Evolutionary conservation across 176 grass and related monocot species (phyloP).

Genomic region (Eragrostis nindensis): DNA sequence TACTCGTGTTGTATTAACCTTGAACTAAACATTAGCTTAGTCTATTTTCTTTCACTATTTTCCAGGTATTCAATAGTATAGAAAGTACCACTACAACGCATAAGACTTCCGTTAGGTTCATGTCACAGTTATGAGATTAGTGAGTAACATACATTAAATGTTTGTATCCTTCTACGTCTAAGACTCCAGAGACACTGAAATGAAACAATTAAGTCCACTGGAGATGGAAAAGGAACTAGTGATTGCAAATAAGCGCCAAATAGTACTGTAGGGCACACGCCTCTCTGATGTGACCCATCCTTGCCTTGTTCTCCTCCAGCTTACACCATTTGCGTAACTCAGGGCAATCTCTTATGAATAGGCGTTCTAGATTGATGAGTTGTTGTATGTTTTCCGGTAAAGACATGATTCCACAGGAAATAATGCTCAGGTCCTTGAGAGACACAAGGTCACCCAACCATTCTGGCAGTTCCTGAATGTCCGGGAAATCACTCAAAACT

Average conservation of each 20-base stretch:
- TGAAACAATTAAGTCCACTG: neutral
- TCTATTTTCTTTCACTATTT: too few relatives aligned
- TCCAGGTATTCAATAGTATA: too few relatives aligned
- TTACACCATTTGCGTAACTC: neutral
- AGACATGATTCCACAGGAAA: neutral
- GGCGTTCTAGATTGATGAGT: neutral
- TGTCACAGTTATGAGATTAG: too few relatives aligned
- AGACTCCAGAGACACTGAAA: neutral
- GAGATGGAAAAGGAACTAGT: neutral
- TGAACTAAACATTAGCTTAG: too few relatives aligned
- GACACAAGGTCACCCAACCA: neutral
- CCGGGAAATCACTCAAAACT: rapidly evolving
- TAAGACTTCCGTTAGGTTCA: too few relatives aligned
- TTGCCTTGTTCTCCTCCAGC: neutral
- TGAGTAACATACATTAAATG: too few relatives aligned
- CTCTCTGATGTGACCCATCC: neutral
- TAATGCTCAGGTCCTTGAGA: neutral
- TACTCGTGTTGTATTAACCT: too few relatives aligned
- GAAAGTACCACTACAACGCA: too few relatives aligned
- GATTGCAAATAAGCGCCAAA: neutral
- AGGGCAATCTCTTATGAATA: neutral
- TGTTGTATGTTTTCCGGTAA: neutral
- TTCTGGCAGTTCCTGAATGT: neutral
- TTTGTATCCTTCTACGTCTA: neutral
- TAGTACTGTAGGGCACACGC: neutral